phyloP scores from a whole-genome alignment of 83 land plant species.

The Picea abies region DNA sequence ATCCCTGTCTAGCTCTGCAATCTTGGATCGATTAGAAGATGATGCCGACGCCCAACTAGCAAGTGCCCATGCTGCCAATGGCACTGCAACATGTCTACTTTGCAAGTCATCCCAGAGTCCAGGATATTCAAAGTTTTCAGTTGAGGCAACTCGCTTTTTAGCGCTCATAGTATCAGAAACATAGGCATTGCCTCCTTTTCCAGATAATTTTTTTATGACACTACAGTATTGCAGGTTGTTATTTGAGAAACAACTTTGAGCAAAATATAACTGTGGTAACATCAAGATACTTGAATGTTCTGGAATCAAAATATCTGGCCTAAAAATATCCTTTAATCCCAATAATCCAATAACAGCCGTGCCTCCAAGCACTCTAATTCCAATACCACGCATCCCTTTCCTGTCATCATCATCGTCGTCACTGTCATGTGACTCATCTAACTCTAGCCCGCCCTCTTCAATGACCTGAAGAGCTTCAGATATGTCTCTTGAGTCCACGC shows the following conservation, averaged over 20 bases:
- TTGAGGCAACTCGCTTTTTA: not conserved
- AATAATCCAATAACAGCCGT: slow-evolving; percentile 70
- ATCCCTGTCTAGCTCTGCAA: too few relatives aligned
- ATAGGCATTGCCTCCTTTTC: slow-evolving; percentile 17
- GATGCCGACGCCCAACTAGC: too few relatives aligned
- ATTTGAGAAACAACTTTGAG: slow-evolving; percentile 9
- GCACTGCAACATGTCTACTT: slow-evolving; percentile 87
- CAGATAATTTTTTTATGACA: not conserved
- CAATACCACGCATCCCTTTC: slow-evolving; percentile 70
- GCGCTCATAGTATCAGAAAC: slow-evolving; percentile 21
- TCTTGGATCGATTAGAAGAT: too few relatives aligned
- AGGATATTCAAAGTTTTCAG: slow-evolving; percentile 26
- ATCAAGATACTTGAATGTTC: not conserved
- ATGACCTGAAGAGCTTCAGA: too few relatives aligned
- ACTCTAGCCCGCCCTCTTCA: slow-evolving; percentile 22
- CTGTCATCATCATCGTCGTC: slow-evolving; percentile 58
- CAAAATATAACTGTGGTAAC: not conserved
- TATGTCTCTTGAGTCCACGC: too few relatives aligned
- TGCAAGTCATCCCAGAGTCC: slow-evolving; percentile 99
- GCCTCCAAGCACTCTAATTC: slow-evolving; percentile 76
- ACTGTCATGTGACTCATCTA: slow-evolving; percentile 47
- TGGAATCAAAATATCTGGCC: slow-evolving; percentile 15
- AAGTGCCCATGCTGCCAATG: slow-evolving; percentile 28
- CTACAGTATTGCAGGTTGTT: not conserved
- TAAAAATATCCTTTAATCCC: slow-evolving; percentile 30